phyloP scores from a whole-genome alignment of 106 monocot species.

The Gastrodia elata region DNA sequence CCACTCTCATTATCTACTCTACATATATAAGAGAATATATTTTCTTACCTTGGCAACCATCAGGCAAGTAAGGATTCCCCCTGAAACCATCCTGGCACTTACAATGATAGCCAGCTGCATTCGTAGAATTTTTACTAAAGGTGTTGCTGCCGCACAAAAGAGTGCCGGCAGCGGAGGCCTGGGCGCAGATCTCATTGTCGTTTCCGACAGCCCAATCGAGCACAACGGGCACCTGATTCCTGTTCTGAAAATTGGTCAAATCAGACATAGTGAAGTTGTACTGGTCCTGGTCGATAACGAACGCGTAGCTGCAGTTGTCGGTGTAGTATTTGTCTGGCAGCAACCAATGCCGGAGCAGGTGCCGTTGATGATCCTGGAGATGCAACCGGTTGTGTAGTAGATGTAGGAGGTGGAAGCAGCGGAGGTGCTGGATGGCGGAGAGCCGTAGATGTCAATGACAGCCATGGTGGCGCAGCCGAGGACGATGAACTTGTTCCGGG shows the following conservation, averaged over 20 bases:
- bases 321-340: constrained; percentile 19
- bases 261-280: not conserved
- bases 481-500: constrained; percentile 12
- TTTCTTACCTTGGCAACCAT: constrained; percentile 40
- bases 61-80: constrained; percentile 41
- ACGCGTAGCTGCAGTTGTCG: constrained; percentile 21
- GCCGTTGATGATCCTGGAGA: constrained; percentile 3
- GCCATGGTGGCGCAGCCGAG: constrained; percentile 13
- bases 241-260: not conserved
- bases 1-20: not conserved
- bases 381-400: constrained; percentile 6
- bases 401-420: too few relatives aligned
- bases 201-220: not conserved
- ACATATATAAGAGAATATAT: not conserved
- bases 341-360: constrained; percentile 18
- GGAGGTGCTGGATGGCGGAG: too few relatives aligned
- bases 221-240: not conserved
- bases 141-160: constrained; percentile 12
- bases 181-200: not conserved
- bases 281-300: constrained; percentile 22
- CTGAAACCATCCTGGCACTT: constrained; percentile 28
- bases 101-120: constrained; percentile 24
- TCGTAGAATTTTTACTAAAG: constrained; percentile 20
- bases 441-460: not conserved
- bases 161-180: not conserved